A percentile compares a stretch with the other conserved stretches of the same genome.
Evolutionary conservation across 257 asterid species (phyloP).

Genomic region (Parsonsia alboflavescens): DNA sequence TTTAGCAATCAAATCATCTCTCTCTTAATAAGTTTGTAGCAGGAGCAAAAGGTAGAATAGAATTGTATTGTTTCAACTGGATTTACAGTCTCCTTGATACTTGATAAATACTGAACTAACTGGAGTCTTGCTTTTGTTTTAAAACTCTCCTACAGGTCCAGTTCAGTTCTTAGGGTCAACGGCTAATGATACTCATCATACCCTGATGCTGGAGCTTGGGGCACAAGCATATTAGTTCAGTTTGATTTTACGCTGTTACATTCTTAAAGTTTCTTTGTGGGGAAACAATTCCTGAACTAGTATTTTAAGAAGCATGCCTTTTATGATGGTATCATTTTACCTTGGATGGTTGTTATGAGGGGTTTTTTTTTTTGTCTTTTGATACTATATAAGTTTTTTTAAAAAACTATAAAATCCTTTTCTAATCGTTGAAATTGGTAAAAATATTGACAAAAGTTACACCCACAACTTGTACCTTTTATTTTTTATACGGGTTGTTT

Average conservation of each 20-base stretch:
- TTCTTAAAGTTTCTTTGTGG: neutral
- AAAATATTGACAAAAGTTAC: no score
- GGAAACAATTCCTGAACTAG: neutral
- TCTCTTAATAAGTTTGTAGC: neutral
- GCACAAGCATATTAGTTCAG: conserved; percentile 25
- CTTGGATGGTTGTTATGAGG: no score
- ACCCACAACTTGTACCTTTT: no score
- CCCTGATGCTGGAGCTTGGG: conserved; percentile 72
- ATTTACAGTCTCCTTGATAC: neutral
- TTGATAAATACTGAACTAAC: neutral
- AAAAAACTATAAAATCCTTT: no score
- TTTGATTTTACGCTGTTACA: neutral
- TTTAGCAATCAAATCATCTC: neutral
- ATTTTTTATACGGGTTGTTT: no score
- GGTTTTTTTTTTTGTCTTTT: no score
- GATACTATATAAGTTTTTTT: no score
- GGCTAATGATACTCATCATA: conserved; percentile 53
- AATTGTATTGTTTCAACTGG: neutral
- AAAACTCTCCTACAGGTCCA: conserved; percentile 50
- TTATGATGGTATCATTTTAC: neutral
- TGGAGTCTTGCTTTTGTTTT: neutral
- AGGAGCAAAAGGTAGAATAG: neutral
- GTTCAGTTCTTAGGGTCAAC: conserved; percentile 74
- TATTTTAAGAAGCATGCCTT: neutral
- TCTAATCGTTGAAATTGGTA: no score